These are phyloP conservation scores for Podosphaera fusca DNA, from an alignment of 2,329 filamentous ascomycete species.

Conservation along the genomic window DNA sequence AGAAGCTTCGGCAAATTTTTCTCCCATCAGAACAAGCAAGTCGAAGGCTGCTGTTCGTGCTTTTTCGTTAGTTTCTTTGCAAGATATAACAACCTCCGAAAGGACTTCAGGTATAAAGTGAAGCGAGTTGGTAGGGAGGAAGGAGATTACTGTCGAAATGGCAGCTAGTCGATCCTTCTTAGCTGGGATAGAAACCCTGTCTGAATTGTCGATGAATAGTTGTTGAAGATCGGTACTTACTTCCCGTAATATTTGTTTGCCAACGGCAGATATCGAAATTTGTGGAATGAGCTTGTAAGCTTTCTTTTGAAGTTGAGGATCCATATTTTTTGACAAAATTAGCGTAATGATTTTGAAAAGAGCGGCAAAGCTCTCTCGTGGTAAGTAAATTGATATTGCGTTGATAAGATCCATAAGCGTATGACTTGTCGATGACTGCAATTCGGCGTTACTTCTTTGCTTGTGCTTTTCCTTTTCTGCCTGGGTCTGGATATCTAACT, in stretches of 20 bases:
- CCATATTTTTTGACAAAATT: constrained; percentile 58
- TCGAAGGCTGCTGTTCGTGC: constrained; percentile 78
- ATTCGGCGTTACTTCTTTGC: constrained; percentile 30
- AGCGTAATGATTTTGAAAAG: constrained; percentile 73
- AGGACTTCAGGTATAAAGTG: constrained; percentile 86
- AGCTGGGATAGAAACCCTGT: constrained; percentile 70
- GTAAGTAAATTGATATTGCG: constrained; percentile 83
- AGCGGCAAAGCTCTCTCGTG: constrained; percentile 58
- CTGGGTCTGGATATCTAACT: constrained; percentile 36
- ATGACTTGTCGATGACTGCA: constrained; percentile 80
- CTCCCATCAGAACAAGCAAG: constrained; percentile 67
- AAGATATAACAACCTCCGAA: constrained; percentile 84
- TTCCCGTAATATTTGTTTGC: constrained; percentile 51
- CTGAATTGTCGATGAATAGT: constrained; percentile 55
- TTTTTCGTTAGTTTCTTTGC: constrained; percentile 94
- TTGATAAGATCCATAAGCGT: constrained; percentile 94
- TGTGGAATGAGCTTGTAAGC: constrained; percentile 94
- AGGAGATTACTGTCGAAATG: constrained; percentile 56
- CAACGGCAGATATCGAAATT: constrained; percentile 57
- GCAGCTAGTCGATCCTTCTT: constrained; percentile 69
- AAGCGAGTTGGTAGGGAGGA: constrained; percentile 52
- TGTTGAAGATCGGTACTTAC: constrained; percentile 58
- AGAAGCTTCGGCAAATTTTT: constrained; percentile 44
- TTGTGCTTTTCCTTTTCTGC: constrained; percentile 38
- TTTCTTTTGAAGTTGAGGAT: constrained; percentile 94